These are phyloP conservation scores for Monosporascus sp. DNA, from an alignment of 2,329 filamentous ascomycete species.

Conservation along the genomic window DNA sequence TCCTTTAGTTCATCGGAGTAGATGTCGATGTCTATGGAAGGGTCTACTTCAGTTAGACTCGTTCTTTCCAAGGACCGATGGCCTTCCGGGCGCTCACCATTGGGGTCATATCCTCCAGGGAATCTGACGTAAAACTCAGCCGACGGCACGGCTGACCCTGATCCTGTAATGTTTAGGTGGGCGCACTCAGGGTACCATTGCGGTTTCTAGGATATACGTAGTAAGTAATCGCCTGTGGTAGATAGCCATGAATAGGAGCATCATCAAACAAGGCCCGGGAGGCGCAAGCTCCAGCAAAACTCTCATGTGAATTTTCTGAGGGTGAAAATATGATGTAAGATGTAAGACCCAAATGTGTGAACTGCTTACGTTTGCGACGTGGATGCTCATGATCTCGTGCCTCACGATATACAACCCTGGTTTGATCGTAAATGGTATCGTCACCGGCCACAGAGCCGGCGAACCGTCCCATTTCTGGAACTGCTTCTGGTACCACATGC, in stretches of 20 bases:
- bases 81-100: slow-evolving; percentile 21
- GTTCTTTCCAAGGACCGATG: neutral
- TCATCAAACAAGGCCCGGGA: too few relatives aligned
- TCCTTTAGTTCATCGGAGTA: slow-evolving; percentile 28
- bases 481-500: slow-evolving; percentile 32
- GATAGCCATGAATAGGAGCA: too few relatives aligned
- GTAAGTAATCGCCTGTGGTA: too few relatives aligned
- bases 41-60: slow-evolving; percentile 21
- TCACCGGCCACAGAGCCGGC: slow-evolving; percentile 37
- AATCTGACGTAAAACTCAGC: slow-evolving; percentile 26
- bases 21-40: slow-evolving; percentile 32
- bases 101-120: slow-evolving; percentile 28
- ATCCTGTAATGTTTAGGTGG: slow-evolving; percentile 29
- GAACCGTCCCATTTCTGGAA: slow-evolving; percentile 34
- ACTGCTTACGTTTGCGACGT: slow-evolving; percentile 33
- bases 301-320: too few relatives aligned
- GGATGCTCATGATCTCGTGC: slow-evolving; percentile 47
- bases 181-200: slow-evolving; percentile 38
- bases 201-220: slow-evolving; percentile 17
- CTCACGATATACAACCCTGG: slow-evolving; percentile 45
- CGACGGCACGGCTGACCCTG: slow-evolving; percentile 21
- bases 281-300: too few relatives aligned
- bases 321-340: too few relatives aligned
- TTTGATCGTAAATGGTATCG: slow-evolving; percentile 37
- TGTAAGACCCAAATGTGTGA: too few relatives aligned